phyloP scores from a whole-genome alignment of 768 basidiomycete species.

The Podaxis sp. region DNA sequence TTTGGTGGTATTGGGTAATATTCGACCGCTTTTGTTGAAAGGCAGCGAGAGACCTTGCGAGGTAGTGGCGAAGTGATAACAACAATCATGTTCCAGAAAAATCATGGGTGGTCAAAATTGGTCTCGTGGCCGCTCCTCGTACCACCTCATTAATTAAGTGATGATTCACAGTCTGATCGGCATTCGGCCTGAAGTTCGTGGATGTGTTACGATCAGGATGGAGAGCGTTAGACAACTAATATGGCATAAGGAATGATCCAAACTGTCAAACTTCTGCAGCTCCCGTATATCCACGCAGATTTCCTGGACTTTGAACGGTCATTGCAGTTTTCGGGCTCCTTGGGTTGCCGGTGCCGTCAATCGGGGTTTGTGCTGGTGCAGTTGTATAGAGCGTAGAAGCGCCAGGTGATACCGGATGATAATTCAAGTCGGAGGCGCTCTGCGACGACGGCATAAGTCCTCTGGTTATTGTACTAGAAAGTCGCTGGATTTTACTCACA shows the following conservation, averaged over 20 bases:
- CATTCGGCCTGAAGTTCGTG: too few species aligned
- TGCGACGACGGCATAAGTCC: neutral
- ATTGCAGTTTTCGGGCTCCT: neutral
- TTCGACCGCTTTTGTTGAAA: too few species aligned
- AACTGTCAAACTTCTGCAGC: slow-evolving; percentile 31
- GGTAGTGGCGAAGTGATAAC: too few species aligned
- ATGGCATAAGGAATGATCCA: neutral
- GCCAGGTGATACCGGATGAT: slow-evolving; percentile 24
- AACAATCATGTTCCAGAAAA: too few species aligned
- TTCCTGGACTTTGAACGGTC: neutral
- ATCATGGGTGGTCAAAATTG: too few species aligned
- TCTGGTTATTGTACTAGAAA: neutral
- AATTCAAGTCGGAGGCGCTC: slow-evolving; percentile 25
- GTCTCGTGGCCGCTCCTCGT: too few species aligned
- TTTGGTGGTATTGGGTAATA: neutral
- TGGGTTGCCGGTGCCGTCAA: slow-evolving; percentile 29
- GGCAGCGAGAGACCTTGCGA: too few species aligned
- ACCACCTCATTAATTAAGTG: too few species aligned
- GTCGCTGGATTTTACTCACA: neutral
- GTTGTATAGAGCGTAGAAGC: slow-evolving; percentile 32
- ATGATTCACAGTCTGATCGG: too few species aligned
- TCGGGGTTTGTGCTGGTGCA: slow-evolving; percentile 26
- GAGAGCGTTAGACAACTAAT: neutral
- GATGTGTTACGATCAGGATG: too few species aligned
- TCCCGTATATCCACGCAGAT: slow-evolving; percentile 29